A percentile compares a stretch with the other conserved stretches of the same genome.
These are phyloP conservation scores for Nitzschia sp. DNA, from an alignment of 108 stramenopile species.

Conservation along the genomic window DNA sequence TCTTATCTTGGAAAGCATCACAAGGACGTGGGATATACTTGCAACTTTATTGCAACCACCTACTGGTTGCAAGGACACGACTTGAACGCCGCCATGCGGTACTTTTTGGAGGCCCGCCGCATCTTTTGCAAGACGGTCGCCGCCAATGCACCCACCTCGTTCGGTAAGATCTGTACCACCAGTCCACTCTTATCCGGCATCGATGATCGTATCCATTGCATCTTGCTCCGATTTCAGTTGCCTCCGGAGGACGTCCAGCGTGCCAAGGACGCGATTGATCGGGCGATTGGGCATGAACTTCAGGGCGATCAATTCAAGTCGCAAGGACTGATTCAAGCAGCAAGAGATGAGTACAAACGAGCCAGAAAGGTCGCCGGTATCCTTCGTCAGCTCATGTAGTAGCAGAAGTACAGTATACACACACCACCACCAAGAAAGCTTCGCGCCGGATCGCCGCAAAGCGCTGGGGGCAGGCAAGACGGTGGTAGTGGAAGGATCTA, in stretches of 20 bases:
- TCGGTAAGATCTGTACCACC: background rate
- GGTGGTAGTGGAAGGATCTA: no score
- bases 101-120: slow-evolving; percentile 16
- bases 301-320: slow-evolving; percentile 2
- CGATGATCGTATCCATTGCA: slow-evolving; percentile 1
- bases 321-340: slow-evolving; percentile 3
- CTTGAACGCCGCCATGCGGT: background rate
- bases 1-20: slow-evolving; percentile 7
- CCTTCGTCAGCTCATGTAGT: background rate
- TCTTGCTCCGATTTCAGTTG: background rate
- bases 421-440: background rate
- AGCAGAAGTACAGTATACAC: background rate
- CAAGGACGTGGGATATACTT: slow-evolving; percentile 4
- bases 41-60: slow-evolving; percentile 10
- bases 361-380: background rate
- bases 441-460: no score
- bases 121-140: slow-evolving; percentile 6
- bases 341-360: background rate
- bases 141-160: background rate
- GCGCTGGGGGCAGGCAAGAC: no score
- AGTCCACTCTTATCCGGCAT: background rate
- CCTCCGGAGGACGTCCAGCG: background rate
- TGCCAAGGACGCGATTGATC: background rate
- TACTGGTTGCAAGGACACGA: slow-evolving; percentile 1
- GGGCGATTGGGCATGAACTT: slow-evolving; percentile 2